phyloP scores from a whole-genome alignment of 2,329 filamentous ascomycete genomes.

The Claviceps sp. region DNA sequence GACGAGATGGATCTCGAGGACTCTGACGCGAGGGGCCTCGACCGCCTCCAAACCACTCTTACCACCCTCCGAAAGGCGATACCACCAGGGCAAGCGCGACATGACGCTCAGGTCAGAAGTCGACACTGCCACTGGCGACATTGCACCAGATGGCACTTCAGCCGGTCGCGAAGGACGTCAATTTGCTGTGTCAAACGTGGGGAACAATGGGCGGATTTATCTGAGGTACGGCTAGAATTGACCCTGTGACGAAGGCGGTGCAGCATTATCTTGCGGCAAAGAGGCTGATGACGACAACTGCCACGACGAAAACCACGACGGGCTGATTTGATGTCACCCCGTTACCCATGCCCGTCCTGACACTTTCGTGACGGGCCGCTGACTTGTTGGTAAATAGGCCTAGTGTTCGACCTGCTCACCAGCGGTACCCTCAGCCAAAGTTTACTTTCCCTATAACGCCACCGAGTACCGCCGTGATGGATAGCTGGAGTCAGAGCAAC shows the following conservation, averaged over 20 bases:
- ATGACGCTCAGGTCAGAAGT: slow-evolving; percentile 34
- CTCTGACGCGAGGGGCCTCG: slow-evolving; percentile 8
- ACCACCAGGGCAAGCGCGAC: slow-evolving; percentile 25
- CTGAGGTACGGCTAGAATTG: slow-evolving; percentile 45
- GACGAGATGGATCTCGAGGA: slow-evolving; percentile 4
- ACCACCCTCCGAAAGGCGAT: slow-evolving; percentile 32
- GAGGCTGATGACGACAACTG: not conserved
- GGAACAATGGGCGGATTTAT: slow-evolving; percentile 73
- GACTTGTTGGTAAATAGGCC: slow-evolving; percentile 30
- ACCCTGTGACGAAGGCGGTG: not conserved
- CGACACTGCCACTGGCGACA: slow-evolving; percentile 41
- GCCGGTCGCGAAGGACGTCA: slow-evolving; percentile 53
- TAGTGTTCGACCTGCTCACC: slow-evolving; percentile 45
- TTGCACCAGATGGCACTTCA: slow-evolving; percentile 46
- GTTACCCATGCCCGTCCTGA: not conserved
- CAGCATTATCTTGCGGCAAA: not conserved
- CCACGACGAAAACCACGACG: not conserved
- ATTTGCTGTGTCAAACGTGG: slow-evolving; percentile 71
- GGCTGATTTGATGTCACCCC: no score
- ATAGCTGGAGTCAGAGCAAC: slow-evolving; percentile 34
- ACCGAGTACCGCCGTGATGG: slow-evolving; percentile 34
- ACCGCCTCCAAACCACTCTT: slow-evolving; percentile 25
- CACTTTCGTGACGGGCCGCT: slow-evolving; percentile 6
- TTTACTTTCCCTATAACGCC: slow-evolving; percentile 49
- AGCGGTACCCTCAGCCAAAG: slow-evolving; percentile 46